These are phyloP conservation scores for Diplosphaera chodatii DNA, from an alignment of 139 green algal species.

Conservation along the genomic window DNA sequence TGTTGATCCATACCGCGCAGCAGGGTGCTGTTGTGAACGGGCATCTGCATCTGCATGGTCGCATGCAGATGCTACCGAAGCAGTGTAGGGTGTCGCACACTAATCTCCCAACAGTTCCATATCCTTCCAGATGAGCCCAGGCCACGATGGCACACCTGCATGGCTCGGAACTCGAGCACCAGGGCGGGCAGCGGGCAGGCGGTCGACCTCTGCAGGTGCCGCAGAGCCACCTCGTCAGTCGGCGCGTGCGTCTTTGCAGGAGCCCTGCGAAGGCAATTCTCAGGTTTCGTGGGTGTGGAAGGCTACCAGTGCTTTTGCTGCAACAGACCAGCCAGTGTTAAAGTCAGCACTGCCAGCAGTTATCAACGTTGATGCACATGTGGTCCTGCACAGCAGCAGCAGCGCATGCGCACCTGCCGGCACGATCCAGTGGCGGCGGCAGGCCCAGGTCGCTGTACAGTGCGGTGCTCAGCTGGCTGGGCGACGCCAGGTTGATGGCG, in stretches of 20 bases:
- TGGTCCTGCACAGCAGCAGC: neutral
- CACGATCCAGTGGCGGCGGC: constrained; percentile 4
- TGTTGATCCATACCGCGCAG: neutral
- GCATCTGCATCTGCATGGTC: too few relatives aligned
- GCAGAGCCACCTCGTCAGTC: constrained; percentile 46
- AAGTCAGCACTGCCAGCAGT: too few relatives aligned
- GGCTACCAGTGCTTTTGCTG: too few relatives aligned
- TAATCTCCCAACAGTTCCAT: too few relatives aligned
- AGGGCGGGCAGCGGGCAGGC: constrained; percentile 30
- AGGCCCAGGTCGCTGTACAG: constrained; percentile 35
- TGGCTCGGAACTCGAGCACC: constrained; percentile 34
- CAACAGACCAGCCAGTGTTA: too few relatives aligned
- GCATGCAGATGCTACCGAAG: too few relatives aligned
- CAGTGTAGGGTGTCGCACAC: too few relatives aligned
- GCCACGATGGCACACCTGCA: constrained; percentile 10
- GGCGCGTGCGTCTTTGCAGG: constrained; percentile 35
- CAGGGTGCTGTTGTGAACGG: neutral
- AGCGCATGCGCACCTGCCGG: neutral
- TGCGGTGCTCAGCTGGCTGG: constrained; percentile 39
- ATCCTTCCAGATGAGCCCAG: too few relatives aligned
- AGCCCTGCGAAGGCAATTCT: neutral
- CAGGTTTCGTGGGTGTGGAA: too few relatives aligned
- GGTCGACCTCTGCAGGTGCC: constrained; percentile 26
- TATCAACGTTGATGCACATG: neutral
- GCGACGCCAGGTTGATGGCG: constrained; percentile 44